phyloP scores from a whole-genome alignment of 2,329 filamentous ascomycete genomes.

The Clathrospora elynae region DNA sequence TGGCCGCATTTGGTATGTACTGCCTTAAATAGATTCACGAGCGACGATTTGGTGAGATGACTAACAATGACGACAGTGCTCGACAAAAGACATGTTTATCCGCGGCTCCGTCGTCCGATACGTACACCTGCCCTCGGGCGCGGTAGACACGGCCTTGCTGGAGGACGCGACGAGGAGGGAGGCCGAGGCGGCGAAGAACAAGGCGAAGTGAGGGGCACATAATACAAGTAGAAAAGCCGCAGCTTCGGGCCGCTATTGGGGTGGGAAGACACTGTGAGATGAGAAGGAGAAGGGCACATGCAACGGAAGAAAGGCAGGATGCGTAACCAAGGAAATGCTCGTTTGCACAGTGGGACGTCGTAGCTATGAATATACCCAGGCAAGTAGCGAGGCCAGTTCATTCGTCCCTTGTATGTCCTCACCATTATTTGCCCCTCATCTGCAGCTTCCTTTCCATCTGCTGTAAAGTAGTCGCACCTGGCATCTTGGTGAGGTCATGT shows the following conservation, averaged over 20 bases:
- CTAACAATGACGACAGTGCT: slow-evolving; percentile 55
- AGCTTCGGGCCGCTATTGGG: background rate
- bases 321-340: background rate
- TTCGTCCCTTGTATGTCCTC: too few species aligned
- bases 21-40: too few species aligned
- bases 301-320: background rate
- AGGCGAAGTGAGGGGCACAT: slow-evolving; percentile 38
- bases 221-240: background rate
- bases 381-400: background rate
- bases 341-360: background rate
- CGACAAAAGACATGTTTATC: slow-evolving; percentile 96
- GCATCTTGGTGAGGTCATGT: too few species aligned
- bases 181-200: slow-evolving; percentile 45
- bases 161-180: slow-evolving; percentile 74
- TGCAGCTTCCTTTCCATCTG: too few species aligned
- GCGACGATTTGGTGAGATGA: too few species aligned
- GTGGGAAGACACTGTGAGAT: background rate
- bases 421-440: too few species aligned
- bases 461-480: too few species aligned
- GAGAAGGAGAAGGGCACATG: background rate
- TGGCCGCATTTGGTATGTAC: slow-evolving; percentile 86
- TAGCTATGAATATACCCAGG: slow-evolving; percentile 2
- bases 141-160: slow-evolving; percentile 82
- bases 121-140: slow-evolving; percentile 80
- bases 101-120: slow-evolving; percentile 91